phyloP scores from a whole-genome alignment of 148 eudicot genomes.

The Rhododendron ovatum region DNA sequence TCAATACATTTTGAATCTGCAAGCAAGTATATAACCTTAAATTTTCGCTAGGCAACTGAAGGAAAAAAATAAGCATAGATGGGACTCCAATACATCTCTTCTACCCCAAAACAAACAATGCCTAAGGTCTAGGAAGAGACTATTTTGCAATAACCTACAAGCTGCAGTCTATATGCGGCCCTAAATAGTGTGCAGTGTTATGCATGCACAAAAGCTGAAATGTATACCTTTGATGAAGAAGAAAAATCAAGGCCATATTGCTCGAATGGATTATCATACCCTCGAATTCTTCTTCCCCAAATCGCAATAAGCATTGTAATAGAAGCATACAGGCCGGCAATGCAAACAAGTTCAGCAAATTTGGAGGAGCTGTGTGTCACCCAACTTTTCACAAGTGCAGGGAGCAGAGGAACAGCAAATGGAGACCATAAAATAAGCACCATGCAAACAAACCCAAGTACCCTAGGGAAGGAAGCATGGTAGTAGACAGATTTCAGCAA shows the following conservation, averaged over 20 bases:
- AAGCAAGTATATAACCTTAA: slow-evolving; percentile 9
- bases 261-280: slow-evolving; percentile 65
- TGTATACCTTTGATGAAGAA: slow-evolving; percentile 60
- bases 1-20: slow-evolving; percentile 57
- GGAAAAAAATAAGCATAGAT: neutral
- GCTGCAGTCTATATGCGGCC: neutral
- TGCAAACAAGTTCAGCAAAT: slow-evolving; percentile 64
- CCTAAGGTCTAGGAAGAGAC: neutral
- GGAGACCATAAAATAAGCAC: slow-evolving; percentile 93
- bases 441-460: slow-evolving; percentile 76
- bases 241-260: slow-evolving; percentile 82
- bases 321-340: slow-evolving; percentile 72
- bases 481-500: slow-evolving; percentile 1
- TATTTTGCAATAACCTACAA: neutral
- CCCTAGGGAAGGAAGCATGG: slow-evolving; percentile 33
- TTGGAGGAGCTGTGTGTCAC: slow-evolving; percentile 48
- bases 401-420: slow-evolving; percentile 70
- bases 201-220: neutral
- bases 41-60: neutral
- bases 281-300: slow-evolving; percentile 90
- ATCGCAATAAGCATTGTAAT: slow-evolving; percentile 52
- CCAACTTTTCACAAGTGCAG: slow-evolving; percentile 72
- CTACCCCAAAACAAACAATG: neutral
- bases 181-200: neutral
- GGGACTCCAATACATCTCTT: neutral